Base-by-base conservation (phyloP, 75 land plant genomes). In the Picea glauca region DNA sequence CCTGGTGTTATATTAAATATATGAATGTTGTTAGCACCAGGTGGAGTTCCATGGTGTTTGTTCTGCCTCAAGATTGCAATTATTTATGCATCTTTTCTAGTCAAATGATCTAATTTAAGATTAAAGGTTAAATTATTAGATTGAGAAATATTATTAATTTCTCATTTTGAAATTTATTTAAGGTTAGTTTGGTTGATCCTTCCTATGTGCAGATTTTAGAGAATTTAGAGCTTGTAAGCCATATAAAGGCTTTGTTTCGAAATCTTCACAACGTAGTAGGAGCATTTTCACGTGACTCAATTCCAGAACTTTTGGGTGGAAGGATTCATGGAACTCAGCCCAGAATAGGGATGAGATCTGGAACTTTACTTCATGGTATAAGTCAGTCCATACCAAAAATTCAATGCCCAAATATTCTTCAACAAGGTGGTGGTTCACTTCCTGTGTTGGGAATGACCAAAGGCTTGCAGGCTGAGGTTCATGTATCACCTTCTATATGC, bases 121-220 rank as follows among this genome's bases (percentile, higher is more conserved):
- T 50, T 50, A 9, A 50, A 50, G 56, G 56, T 50, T 9, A 50
- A 50, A 11, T 50, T 50, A 46, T 46, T 1, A 46, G 9, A 46
- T 46, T 7, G 50, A 46, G 50, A 46, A 58, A 26, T 15, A 75
- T 23, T 20, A 31, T 75, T 33, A 66, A 33, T 33, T 33, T 43
- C 56, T 40, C 35, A 14, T n/a, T 18, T 11, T 40, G 76, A 74
- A 50, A 23, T 50, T n/a, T 40, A 74, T 40, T 50, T 20, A 74
- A 38, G 58, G 76, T 40, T n/a, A 26, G 13, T 40, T 40, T 13
- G 76, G 76, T 40, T 50, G 26, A n/a, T 40, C 18, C 3, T 65
- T 40, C 65, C 65, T 62, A 12, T 40, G 76, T 81, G 80, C 88
- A 94, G 96, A 83, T 92, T 33, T 60, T 82, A 81, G 92, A 94